Evolutionary conservation across 148 eudicot species (phyloP).

Genomic region (Amaranthus cruentus): DNA sequence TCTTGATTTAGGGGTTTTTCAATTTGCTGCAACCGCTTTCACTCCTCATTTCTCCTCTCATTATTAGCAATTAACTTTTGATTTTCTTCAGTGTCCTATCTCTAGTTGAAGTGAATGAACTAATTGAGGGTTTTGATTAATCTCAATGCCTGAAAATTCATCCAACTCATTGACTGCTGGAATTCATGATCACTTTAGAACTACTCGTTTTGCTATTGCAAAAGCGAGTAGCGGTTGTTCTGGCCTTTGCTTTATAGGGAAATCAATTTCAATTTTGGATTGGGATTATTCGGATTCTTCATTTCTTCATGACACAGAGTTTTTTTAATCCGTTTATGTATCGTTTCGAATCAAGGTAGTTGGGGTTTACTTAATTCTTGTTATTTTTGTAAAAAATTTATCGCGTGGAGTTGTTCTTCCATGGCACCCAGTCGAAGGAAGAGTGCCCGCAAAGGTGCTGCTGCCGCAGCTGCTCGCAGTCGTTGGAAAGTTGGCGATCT

Average conservation of each 20-base stretch:
- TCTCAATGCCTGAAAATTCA: slow-evolving; percentile 44
- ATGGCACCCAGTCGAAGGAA: slow-evolving; percentile 85
- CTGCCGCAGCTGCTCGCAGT: slow-evolving; percentile 69
- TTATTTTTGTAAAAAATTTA: background rate
- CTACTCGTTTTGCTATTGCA: slow-evolving; percentile 9
- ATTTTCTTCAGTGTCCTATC: too few relatives aligned
- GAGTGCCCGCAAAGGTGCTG: slow-evolving; percentile 63
- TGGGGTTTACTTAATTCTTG: background rate
- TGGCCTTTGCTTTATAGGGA: background rate
- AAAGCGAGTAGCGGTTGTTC: slow-evolving; percentile 11
- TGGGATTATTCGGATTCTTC: slow-evolving; percentile 4
- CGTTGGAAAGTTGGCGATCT: slow-evolving; percentile 95
- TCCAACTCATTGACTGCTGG: slow-evolving; percentile 14
- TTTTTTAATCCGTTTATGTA: too few relatives aligned
- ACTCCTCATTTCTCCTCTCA: too few relatives aligned
- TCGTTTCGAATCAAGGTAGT: background rate
- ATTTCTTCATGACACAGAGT: slow-evolving; percentile 16
- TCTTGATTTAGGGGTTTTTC: too few relatives aligned
- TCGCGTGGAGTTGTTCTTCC: background rate
- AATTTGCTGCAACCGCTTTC: too few relatives aligned
- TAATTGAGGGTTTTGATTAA: background rate
- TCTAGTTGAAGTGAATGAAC: too few relatives aligned
- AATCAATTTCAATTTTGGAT: background rate
- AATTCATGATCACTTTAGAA: slow-evolving; percentile 16
- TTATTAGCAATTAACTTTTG: too few relatives aligned